phyloP scores from a whole-genome alignment of 1,284 basidiomycete genomes.

The Spongiforma sp. region DNA sequence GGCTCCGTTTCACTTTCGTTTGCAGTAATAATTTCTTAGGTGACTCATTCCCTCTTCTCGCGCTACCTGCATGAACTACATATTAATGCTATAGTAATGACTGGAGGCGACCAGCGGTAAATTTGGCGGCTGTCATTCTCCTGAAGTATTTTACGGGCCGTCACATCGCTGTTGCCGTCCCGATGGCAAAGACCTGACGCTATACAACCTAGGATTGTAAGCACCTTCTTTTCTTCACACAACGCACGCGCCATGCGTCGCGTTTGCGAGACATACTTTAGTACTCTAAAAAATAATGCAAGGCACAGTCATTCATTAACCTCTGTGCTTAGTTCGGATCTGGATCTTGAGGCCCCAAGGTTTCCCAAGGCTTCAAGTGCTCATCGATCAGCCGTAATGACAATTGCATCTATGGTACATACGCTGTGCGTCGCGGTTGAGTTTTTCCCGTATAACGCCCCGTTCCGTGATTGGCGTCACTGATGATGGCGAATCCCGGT shows the following conservation, averaged over 20 bases:
- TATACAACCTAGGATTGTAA: constrained; percentile 61
- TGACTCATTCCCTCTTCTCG: constrained; percentile 35
- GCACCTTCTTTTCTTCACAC: constrained; percentile 57
- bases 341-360: no score
- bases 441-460: no score
- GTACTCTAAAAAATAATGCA: no score
- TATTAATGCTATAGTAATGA: constrained; percentile 46
- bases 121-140: constrained; percentile 57
- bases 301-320: no score
- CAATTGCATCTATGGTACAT: no score
- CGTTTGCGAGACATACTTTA: no score
- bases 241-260: constrained; percentile 61
- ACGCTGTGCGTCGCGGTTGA: no score
- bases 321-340: no score
- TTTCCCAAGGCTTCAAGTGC: no score
- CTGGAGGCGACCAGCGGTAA: constrained; percentile 50
- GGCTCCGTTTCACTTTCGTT: constrained; percentile 35
- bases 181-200: constrained; percentile 66
- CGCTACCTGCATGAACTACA: constrained; percentile 35
- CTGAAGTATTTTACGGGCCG: constrained; percentile 45
- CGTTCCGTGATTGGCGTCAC: no score
- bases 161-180: constrained; percentile 43
- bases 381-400: no score
- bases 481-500: no score
- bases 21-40: constrained; percentile 29